Base-by-base conservation (phyloP, 768 basidiomycete species). In the Hysterangium stoloniferum region DNA sequence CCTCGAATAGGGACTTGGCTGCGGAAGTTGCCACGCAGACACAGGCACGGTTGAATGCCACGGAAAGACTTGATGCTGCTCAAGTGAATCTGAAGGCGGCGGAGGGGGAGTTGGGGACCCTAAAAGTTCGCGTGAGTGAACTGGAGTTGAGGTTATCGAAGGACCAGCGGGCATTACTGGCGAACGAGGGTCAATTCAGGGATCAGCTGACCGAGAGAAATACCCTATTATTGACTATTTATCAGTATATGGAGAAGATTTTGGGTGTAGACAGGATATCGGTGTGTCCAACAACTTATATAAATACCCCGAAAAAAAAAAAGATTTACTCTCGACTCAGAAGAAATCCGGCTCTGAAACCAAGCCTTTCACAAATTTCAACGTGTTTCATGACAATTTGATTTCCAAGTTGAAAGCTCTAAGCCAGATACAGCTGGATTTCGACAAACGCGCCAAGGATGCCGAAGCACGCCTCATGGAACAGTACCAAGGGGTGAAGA, bases 191-290 rank as follows among this genome's bases (percentile, higher is more conserved):
- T 48, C 84, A 90, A 66, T 92, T 88, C 61, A 75, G 93, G 24
- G 89, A 95, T 66, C 94, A 97, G 67, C 65, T 95, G 29, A 92
- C 90, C 15, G 95, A 97, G 71, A 73, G 92, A 50, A 96, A 93
- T 63, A 93, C 91, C 22, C 72, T 97, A 27, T 69, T 97, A 47
- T 70, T 96, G 58, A 91, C 90, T 6, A 88, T 96, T 24, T 96
- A 91, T 64, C 92, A 96, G 67, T 93, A 94, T 62, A 78, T 95
- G 74, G 94, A 96, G 59, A 88, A 86, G 71, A 91, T 96, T 57
- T 72, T 94, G 15, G 92, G 92, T 1, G 83, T 89, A 19, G 88
- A 92, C 61, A 89, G 84, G 72, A 85, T 84, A 0, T 81, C 85
- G 33, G 86, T 90, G 57, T 57, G 85, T 71, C 15, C 27, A n/a